Evolutionary conservation across 345 rosid genomes (phyloP).

Genomic region (Chamaenerion angustifolium): DNA sequence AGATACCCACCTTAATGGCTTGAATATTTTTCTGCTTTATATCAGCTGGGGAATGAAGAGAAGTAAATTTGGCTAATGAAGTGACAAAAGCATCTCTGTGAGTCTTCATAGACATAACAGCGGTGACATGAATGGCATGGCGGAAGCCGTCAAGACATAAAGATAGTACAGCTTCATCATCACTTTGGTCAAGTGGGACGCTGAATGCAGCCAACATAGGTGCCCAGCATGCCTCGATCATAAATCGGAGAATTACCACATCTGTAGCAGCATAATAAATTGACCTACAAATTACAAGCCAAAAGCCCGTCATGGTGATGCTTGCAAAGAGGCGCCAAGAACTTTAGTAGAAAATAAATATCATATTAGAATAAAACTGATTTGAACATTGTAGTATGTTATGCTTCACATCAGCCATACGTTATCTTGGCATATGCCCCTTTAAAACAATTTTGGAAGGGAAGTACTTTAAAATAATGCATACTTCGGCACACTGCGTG

Average conservation of each 20-base stretch:
- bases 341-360: too few species aligned
- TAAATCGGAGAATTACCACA: constrained; percentile 88
- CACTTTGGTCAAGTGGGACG: constrained; percentile 98
- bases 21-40: constrained; percentile 86
- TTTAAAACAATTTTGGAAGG: too few species aligned
- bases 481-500: too few species aligned
- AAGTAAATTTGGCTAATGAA: constrained; percentile 94
- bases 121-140: constrained; percentile 83
- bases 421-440: too few species aligned
- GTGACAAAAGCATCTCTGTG: constrained; percentile 99
- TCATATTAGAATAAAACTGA: too few species aligned
- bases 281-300: constrained; percentile 62
- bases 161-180: constrained; percentile 69
- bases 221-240: constrained; percentile 99
- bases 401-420: too few species aligned
- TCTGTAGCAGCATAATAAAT: constrained; percentile 96
- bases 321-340: too few species aligned
- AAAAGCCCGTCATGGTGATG: too few species aligned
- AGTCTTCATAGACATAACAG: constrained; percentile 98
- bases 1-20: constrained; percentile 66
- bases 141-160: constrained; percentile 95
- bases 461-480: too few species aligned
- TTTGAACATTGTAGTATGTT: too few species aligned
- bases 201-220: constrained; percentile 99
- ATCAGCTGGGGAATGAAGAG: constrained; percentile 96